Evolutionary conservation across 257 asterid genomes (phyloP), one percentile per base, ranked within the genome.

Genomic region (Coffea canephora): DNA sequence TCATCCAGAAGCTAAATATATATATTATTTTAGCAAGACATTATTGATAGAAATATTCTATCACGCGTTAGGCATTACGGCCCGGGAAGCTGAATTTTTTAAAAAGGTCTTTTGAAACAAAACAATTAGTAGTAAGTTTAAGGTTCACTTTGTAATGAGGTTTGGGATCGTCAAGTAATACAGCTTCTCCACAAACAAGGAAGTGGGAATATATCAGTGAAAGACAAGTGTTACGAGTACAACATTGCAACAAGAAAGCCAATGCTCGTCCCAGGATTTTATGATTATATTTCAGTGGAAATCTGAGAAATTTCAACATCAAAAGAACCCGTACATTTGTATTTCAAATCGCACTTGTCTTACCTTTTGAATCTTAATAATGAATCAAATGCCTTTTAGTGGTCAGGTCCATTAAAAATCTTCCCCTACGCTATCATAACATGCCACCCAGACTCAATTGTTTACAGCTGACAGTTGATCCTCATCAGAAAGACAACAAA

Each of bases 361-460:
- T 69, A 18, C 46, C 49, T 77, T 77, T 66, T 64, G 6, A 65
- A 27, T 27, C 72, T 49, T 49, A 48, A 77, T 9, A 16, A 65
- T 31, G 19, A 43, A 76, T 64, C 48, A 27, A 76, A 76, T 48
- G 57, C 31, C 7, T 69, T 69, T 69, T 19, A 19, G 27, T 16
- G 13, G 73, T 69, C 73, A 69, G 52, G 25, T 39, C 9, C 13
- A 69, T 41, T 4, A 18, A 69, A 39, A 45, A 55, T 73, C 55
- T 50, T 76, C 61, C 59, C 46, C 71, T 43, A 76, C 61, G 45
- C 57, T 45, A 76, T 43, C 71, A 76, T 76, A 72, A 76, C 79
- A 76, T 76, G 59, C 71, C 79, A 61, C 46, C 79, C 71, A 15
- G 79, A 76, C 69, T 54, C 49, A 39, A 12, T 52, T 39, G 31